Base-by-base conservation (phyloP, 2,329 filamentous ascomycete species). In the Apiospora sp. region DNA sequence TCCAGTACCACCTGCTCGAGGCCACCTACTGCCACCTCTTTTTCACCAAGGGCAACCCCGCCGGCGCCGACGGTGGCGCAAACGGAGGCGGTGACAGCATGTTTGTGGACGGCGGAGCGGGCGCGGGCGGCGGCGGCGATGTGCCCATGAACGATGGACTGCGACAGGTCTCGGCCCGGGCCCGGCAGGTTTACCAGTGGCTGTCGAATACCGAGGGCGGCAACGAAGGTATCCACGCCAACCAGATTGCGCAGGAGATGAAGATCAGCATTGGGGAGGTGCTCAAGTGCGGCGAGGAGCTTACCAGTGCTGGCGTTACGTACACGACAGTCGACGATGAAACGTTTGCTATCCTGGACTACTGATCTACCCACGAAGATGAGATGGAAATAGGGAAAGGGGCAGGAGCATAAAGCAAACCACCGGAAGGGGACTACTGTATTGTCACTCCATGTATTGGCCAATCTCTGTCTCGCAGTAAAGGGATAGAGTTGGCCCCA, bases 281-380 rank as follows among this genome's bases (percentile, higher is more conserved):
- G 19, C 85, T 92, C 77, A 90, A 88, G 70, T 95, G 91, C n/a
- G 91, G 93, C 13, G 94, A 98, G 77, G 95, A 98, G 83, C 83
- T 99, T 79, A 83, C 94, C 61, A 86, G 86, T 2, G 84, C 90
- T 71, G 94, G 95, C 43, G 80, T 94, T 77, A 94, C 98, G 75
- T 99, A 94, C 84, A 94, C 94, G 41, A 99, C 97, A 13, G 89
- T 97, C 8, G 95, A 98, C 83, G 96, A 98, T 79, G 89, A 94
- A 82, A 98, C 96, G 0, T 98, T 94, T 92, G 94, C 94, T 61
- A 86, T 97, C 75, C 85, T 98, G 74, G 94, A 97, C 73, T 90
- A 41, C 41, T 44, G 67, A 68, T 68, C 30, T 46, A 30, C 7
- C 14, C 4, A 46, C 41, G 41, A 10, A 27, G n/a, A 14, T 37